Base-by-base conservation (phyloP, 257 asterid species). In the Penstemon davidsonii region DNA sequence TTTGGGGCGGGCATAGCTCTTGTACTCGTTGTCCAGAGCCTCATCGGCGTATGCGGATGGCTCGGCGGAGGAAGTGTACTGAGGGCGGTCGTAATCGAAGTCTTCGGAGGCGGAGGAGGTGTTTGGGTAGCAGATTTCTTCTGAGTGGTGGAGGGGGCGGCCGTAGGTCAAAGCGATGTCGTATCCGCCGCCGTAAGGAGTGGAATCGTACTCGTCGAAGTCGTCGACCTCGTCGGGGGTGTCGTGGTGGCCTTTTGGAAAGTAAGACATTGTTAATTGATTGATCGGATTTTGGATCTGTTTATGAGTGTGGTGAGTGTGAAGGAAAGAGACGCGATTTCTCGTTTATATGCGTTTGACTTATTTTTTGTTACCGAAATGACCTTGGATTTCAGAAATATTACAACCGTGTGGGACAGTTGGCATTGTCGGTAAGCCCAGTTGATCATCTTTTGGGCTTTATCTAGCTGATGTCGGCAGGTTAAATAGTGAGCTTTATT, bases 161-260 rank as follows among this genome's bases (percentile, higher is more conserved):
- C 99, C 99, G 75, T 86, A 93, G 43, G 86, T 85, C 55, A 84
- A 12, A 3, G 73, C 37, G 60, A 88, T 84, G 82, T 90, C 90
- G 81, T 90, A 93, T 42, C 97, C 97, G 15, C 99, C 99, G 19
- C 86, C 86, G 74, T 90, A 93, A 0, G 97, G 99, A 68, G 95
- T 86, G 60, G 94, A 65, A 64, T 93, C 98, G 76, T 63, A 93
- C 74, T 90, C 97, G 40, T 88, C 90, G 82, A 86, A 93, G 74
- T 86, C 94, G 66, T 79, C 88, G 49, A 82, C 88, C 13, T 77
- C 89, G 54, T 89, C 90, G 64, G 51, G 86, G 71, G 72, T 47
- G 65, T 55, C 75, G 42, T 63, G 84, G 82, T 86, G 92, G 75
- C 89, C 98, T 77, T 82, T 87, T 0, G 93, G 84, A 11, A 71